These are phyloP conservation scores for Ceratocystis destructans DNA, from an alignment of 2,329 filamentous ascomycete species.

Conservation along the genomic window DNA sequence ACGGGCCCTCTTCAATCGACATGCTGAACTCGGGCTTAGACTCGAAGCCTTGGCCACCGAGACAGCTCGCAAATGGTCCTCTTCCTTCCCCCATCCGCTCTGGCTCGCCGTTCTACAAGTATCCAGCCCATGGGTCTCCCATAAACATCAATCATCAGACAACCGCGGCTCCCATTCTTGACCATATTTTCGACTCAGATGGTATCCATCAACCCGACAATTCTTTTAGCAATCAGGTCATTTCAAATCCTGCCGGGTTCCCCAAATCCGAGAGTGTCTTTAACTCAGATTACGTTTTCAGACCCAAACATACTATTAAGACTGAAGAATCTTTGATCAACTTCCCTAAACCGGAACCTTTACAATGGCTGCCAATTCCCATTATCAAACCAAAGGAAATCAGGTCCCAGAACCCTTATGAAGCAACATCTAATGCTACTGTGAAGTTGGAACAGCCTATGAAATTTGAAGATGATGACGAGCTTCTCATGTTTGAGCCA, in stretches of 20 bases:
- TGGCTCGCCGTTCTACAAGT: background rate
- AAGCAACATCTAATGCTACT: no score
- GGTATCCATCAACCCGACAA: background rate
- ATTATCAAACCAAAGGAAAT: no score
- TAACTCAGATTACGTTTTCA: background rate
- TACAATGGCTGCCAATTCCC: no score
- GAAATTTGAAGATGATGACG: background rate
- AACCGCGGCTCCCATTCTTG: background rate
- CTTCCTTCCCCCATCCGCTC: background rate
- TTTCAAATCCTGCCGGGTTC: no score
- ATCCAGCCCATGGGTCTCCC: background rate
- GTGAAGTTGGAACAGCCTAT: no score
- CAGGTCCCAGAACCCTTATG: no score
- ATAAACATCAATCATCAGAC: background rate
- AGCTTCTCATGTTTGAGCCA: background rate
- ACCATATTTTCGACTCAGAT: background rate
- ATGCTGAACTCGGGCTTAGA: background rate
- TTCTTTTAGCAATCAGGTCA: background rate
- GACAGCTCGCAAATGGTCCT: background rate
- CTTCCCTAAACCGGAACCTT: no score
- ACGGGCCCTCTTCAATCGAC: background rate
- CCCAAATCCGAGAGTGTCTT: background rate
- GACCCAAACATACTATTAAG: background rate
- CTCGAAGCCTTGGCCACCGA: background rate
- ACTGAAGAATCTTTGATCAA: background rate